Percentiles rank a stretch among this genome's conserved stretches.
Evolutionary conservation across 805 yeast species (phyloP).

Genomic region (Zygosaccharomyces kombuchaensis): DNA sequence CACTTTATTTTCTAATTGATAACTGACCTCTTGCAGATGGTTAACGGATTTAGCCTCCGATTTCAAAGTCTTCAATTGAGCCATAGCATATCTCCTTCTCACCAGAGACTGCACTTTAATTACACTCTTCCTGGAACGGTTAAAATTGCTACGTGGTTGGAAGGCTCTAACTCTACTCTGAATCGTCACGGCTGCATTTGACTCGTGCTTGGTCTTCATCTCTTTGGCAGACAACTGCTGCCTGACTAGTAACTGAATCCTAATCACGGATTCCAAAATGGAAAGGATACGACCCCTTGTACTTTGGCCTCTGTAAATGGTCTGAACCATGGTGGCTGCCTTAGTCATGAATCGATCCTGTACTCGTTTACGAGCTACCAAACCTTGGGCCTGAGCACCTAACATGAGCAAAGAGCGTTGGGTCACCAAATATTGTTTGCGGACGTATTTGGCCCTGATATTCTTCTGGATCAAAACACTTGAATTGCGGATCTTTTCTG

Average conservation of each 20-base stretch:
- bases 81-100: conserved; percentile 70
- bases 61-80: conserved; percentile 58
- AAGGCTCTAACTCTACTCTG: conserved; percentile 74
- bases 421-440: conserved; percentile 54
- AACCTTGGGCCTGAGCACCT: conserved; percentile 67
- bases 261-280: conserved; percentile 34
- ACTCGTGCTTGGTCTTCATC: conserved; percentile 46
- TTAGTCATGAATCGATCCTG: conserved; percentile 51
- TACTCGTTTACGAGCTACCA: conserved; percentile 50
- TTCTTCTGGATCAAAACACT: conserved; percentile 85
- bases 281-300: conserved; percentile 39
- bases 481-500: conserved; percentile 67
- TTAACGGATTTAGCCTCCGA: conserved; percentile 90
- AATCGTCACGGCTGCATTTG: conserved; percentile 61
- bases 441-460: conserved; percentile 60
- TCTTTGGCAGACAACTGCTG: conserved; percentile 50
- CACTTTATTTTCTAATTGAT: conserved; percentile 94
- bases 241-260: conserved; percentile 50
- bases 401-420: conserved; percentile 50
- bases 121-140: conserved; percentile 48
- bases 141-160: conserved; percentile 51
- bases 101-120: conserved; percentile 70
- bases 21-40: conserved; percentile 86
- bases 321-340: conserved; percentile 75
- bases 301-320: conserved; percentile 51